phyloP scores from a whole-genome alignment of 164 flowering plant genomes.

The Tetracentron sinense region DNA sequence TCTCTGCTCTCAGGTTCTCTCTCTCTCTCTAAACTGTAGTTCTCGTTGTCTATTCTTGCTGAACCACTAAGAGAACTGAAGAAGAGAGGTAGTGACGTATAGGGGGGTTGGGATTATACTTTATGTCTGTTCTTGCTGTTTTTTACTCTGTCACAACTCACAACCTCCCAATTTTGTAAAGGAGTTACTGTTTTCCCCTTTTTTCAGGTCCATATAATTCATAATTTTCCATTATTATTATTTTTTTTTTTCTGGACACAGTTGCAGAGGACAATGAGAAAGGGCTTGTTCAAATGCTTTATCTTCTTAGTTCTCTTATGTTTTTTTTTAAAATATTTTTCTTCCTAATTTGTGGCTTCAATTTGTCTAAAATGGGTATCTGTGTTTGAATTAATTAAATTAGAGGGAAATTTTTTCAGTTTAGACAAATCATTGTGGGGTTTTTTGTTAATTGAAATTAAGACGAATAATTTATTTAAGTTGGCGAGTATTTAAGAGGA shows the following conservation, averaged over 20 bases:
- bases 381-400: too few relatives aligned
- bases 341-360: neutral
- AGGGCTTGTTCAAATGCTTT: neutral
- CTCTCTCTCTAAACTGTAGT: too few relatives aligned
- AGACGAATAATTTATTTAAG: neutral
- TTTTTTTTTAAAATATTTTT: neutral
- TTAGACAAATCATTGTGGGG: neutral
- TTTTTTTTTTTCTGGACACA: neutral
- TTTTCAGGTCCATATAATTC: neutral
- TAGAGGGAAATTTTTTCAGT: neutral
- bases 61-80: neutral
- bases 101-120: neutral
- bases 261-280: neutral
- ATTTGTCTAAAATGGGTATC: neutral
- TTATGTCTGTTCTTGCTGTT: neutral
- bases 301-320: neutral
- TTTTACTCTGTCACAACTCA: neutral
- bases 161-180: constrained; percentile 6
- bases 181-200: neutral
- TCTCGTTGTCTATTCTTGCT: too few relatives aligned
- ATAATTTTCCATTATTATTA: neutral
- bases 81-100: neutral
- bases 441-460: neutral
- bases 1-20: too few relatives aligned
- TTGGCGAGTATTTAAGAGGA: too few relatives aligned